Base-by-base conservation (phyloP, 139 green algal species). In the Penium margaritaceum region DNA sequence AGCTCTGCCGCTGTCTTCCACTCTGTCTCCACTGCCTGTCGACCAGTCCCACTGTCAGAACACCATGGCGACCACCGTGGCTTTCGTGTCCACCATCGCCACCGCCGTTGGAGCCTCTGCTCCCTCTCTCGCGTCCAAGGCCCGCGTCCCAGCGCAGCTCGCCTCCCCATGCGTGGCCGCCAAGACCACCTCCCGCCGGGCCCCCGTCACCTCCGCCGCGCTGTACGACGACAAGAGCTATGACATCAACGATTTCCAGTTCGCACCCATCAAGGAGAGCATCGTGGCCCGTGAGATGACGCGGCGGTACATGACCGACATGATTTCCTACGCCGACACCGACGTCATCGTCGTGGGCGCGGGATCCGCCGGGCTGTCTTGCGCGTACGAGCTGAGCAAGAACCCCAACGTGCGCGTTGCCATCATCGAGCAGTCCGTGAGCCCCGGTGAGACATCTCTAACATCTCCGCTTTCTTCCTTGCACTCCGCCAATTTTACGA, bases 311-410 rank as follows among this genome's bases (percentile, higher is more conserved):
- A 95, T 97, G 78, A 85, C 84, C 15, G 91, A 96, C 77, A 75
- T 97, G 74, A 74, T 96, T 70, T 80, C 88, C 32, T 91, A 91
- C 58, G 92, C 93, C 7, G 89, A 93, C 70, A 74, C 78, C 17
- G 87, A 93, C 35, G 85, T 88, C 30, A 74, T 90, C 6, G 89
- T 95, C 62, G 81, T 87, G 21, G 90, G 90, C 27, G 90, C 89
- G 35, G 74, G 79, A 9, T 78, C 79, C 58, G 88, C 90, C 9
- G 93, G 93, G 57, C 89, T 98, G 19, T 86, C 87, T 1, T 95
- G 88, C 81, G 93, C 93, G 0, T 98, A 95, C 51, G 93, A 98
- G 89, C 86, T 98, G 9, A 87, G 81, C 81, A 96, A 95, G 87
- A 80, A 91, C 70, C 93, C 93, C 32, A 85, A 98, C 21, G 53